These are phyloP conservation scores for Albophoma yamanashiensis DNA, from an alignment of 2,329 filamentous ascomycete species.

Conservation along the genomic window DNA sequence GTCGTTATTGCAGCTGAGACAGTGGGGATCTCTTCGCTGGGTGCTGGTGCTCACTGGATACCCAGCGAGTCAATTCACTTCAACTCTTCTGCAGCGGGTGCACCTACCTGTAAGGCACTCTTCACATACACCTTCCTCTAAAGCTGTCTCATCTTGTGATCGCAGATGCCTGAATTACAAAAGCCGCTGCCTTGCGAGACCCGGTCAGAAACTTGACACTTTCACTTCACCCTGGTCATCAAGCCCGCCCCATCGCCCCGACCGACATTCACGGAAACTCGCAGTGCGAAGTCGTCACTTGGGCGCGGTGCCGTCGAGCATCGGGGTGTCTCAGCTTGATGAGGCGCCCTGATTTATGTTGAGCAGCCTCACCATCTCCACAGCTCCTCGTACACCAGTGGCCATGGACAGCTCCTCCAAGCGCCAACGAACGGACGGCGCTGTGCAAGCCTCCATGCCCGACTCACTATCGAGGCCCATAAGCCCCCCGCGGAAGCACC, in stretches of 20 bases:
- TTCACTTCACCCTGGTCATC: background rate
- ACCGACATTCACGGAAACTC: background rate
- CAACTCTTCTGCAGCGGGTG: background rate
- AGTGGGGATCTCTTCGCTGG: background rate
- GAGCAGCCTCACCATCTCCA: background rate
- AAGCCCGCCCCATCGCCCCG: background rate
- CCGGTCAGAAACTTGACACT: background rate
- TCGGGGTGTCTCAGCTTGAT: background rate
- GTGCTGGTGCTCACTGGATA: too few species aligned
- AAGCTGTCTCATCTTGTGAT: background rate
- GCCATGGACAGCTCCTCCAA: slow-evolving; percentile 21
- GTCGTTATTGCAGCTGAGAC: background rate
- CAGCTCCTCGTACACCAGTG: background rate
- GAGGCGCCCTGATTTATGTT: background rate
- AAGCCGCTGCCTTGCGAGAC: background rate
- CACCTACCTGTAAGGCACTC: background rate
- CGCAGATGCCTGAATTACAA: background rate
- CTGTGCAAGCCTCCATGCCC: slow-evolving; percentile 1
- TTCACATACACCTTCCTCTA: background rate
- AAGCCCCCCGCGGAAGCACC: slow-evolving; percentile 33
- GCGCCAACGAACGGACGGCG: slow-evolving; percentile 13
- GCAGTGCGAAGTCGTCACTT: background rate
- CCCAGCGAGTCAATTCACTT: too few species aligned
- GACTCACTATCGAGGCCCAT: slow-evolving; percentile 27
- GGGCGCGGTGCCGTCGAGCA: background rate